Evolutionary conservation across 148 eudicot genomes (phyloP), one percentile per base, ranked within the genome.

Genomic region (Hydrangea macrophylla): DNA sequence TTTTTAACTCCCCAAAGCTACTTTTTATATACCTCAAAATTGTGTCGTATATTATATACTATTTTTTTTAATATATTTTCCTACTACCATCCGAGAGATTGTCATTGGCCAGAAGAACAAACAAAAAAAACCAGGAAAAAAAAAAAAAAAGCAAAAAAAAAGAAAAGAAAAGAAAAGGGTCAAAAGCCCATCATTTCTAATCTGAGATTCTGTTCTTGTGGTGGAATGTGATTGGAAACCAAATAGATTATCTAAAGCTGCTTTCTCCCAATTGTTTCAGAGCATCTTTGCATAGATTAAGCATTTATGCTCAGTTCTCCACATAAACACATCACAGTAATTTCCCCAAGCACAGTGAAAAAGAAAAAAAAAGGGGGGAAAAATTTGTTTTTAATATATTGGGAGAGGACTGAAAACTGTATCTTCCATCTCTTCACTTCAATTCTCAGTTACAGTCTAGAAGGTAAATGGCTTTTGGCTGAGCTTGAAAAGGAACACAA

Each of bases 131-230:
- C 55, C 7, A 40, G 44, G n/a, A n/a, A n/a, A 39, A 59, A 35
- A 73, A 53, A 55, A 70, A 75, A 56, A 39, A 55, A 32, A n/a
- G n/a, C n/a, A n/a, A n/a, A n/a, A n/a, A n/a, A n/a, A n/a, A n/a
- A n/a, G n/a, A n/a, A n/a, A 13, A 66, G 33, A 57, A 26, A 33
- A 36, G 27, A 60, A 64, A n/a, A 51, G 65, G 69, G 81, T 75
- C 78, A 73, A 81, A 78, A 45, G 65, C 44, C 63, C 74, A 75
- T 70, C 70, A 75, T 66, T 69, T 60, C 78, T 73, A 77, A 74
- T 71, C 76, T 81, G 68, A 81, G 89, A 85, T 80, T 82, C 80
- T 83, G 76, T 61, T 79, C 75, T 72, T 73, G 79, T 83, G 84
- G 80, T 79, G 86, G 73, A 65, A 74, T 75, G 77, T 79, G 81